Percentiles rank a stretch among this genome's conserved stretches.
phyloP scores from a whole-genome alignment of 352 stramenopile genomes.

The Pythium rhizo-oryzae region DNA sequence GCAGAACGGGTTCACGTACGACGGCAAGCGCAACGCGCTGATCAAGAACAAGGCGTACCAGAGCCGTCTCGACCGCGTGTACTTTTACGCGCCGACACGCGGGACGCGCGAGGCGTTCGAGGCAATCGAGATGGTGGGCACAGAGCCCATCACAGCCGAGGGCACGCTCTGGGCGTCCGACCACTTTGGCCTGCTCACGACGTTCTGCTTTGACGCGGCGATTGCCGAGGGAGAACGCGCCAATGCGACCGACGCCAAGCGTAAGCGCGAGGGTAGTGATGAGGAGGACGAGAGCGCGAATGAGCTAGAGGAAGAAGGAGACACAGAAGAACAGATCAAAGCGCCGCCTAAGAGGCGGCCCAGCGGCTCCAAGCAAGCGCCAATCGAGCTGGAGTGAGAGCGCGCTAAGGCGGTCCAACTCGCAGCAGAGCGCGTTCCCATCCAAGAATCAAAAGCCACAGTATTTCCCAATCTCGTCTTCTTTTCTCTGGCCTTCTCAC shows the following conservation, averaged over 20 bases:
- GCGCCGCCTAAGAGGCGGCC: not conserved
- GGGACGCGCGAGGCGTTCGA: conserved; percentile 11
- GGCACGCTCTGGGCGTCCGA: conserved; percentile 66
- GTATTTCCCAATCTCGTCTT: not conserved
- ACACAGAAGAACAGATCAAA: not conserved
- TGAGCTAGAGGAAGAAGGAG: too few relatives aligned
- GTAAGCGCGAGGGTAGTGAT: conserved; percentile 9
- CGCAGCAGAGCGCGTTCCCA: too few relatives aligned
- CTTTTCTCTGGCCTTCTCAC: not conserved
- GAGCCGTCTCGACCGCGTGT: conserved; percentile 78
- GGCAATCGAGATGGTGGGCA: conserved; percentile 62
- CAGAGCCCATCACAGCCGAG: conserved; percentile 58
- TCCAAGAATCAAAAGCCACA: too few relatives aligned
- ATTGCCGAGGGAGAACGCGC: not conserved
- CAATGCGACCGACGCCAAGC: conserved; percentile 16
- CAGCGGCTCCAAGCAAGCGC: conserved; percentile 3
- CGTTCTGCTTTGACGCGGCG: conserved; percentile 26
- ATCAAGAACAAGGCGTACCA: conserved; percentile 64
- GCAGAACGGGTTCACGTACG: conserved; percentile 77
- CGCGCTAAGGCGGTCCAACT: too few relatives aligned
- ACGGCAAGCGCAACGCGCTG: conserved; percentile 59
- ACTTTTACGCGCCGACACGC: conserved; percentile 43
- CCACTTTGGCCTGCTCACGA: conserved; percentile 68
- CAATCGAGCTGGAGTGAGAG: conserved; percentile 22
- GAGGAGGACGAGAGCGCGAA: not conserved